Percentiles rank a stretch among this genome's conserved stretches.
phyloP scores from a whole-genome alignment of 371 early-diverging fungal genomes.

The Mucor piriformis region DNA sequence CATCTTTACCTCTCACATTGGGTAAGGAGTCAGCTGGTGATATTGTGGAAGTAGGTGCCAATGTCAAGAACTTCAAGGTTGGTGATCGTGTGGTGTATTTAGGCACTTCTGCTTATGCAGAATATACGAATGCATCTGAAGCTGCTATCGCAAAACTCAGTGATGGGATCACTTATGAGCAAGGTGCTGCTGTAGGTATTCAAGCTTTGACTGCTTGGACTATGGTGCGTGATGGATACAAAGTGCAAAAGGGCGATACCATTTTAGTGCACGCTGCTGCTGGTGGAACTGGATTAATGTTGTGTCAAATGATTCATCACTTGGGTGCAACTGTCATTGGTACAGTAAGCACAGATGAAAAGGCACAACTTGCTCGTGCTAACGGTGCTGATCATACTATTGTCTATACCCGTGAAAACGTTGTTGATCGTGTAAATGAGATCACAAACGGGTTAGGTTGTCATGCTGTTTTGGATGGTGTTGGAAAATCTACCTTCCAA shows the following conservation, averaged over 20 bases:
- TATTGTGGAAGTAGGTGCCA: slow-evolving; percentile 74
- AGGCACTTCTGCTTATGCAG: slow-evolving; percentile 71
- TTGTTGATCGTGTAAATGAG: slow-evolving; percentile 69
- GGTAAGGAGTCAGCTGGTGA: slow-evolving; percentile 89
- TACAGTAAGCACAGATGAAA: slow-evolving; percentile 82
- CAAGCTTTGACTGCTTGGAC: slow-evolving; percentile 86
- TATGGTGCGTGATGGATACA: slow-evolving; percentile 73
- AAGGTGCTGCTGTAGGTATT: slow-evolving; percentile 67
- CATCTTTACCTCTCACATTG: slow-evolving; percentile 68
- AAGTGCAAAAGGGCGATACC: slow-evolving; percentile 74
- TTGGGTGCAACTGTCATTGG: slow-evolving; percentile 91
- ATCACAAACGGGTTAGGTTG: slow-evolving; percentile 82
- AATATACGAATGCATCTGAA: slow-evolving; percentile 67
- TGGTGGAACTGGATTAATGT: slow-evolving; percentile 85
- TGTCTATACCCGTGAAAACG: slow-evolving; percentile 69
- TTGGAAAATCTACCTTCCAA: slow-evolving; percentile 89
- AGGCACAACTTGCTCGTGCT: slow-evolving; percentile 72
- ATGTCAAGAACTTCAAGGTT: slow-evolving; percentile 67
- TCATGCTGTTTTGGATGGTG: slow-evolving; percentile 89
- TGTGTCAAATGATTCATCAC: slow-evolving; percentile 75
- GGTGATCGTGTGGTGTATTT: slow-evolving; percentile 89
- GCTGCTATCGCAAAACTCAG: slow-evolving; percentile 58
- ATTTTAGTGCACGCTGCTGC: slow-evolving; percentile 92
- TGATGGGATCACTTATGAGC: slow-evolving; percentile 59
- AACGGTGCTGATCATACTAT: slow-evolving; percentile 83